A percentile compares a stretch with the other conserved stretches of the same genome.
phyloP scores from a whole-genome alignment of 495 filamentous ascomycete genomes.

The Hypoxylon rickii region DNA sequence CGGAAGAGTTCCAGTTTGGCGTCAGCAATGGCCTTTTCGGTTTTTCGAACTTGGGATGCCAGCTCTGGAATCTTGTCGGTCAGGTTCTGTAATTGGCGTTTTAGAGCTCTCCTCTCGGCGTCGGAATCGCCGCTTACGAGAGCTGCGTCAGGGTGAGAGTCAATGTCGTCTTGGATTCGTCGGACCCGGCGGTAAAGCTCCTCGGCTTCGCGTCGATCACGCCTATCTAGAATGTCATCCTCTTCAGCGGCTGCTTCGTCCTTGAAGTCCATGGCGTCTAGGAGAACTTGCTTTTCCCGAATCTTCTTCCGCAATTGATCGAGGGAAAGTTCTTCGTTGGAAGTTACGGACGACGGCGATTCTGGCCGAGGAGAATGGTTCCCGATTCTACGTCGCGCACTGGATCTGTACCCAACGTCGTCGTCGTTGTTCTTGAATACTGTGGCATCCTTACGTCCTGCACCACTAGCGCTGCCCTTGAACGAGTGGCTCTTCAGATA shows the following conservation, averaged over 20 bases:
- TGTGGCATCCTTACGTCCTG: conserved; percentile 86
- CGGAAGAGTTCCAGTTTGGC: conserved; percentile 93
- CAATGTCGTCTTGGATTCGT: conserved; percentile 96
- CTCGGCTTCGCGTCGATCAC: conserved; percentile 89
- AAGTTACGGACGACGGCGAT: conserved; percentile 71
- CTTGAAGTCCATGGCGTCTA: conserved; percentile 97
- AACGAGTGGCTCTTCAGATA: conserved; percentile 97
- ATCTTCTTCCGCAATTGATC: conserved; percentile 94
- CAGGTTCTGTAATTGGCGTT: conserved; percentile 83
- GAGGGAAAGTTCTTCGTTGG: conserved; percentile 78
- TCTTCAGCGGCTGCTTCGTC: conserved; percentile 89
- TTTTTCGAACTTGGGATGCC: conserved; percentile 86
- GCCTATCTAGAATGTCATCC: conserved; percentile 87
- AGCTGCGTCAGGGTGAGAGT: conserved; percentile 81
- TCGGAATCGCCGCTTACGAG: conserved; percentile 76
- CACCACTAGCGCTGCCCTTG: conserved; percentile 55
- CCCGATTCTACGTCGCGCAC: conserved; percentile 84
- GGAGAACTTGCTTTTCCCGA: conserved; percentile 88
- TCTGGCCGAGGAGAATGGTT: conserved; percentile 74
- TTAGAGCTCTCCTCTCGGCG: conserved; percentile 82
- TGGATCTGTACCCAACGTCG: conserved; percentile 87
- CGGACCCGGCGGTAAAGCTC: conserved; percentile 92
- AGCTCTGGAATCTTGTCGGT: conserved; percentile 90
- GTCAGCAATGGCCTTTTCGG: conserved; percentile 91
- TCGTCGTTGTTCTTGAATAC: conserved; percentile 96